Evolutionary conservation across 2,329 filamentous ascomycete species (phyloP), one percentile per base, ranked within the genome.

Genomic region (Sporothrix dimorphospora): DNA sequence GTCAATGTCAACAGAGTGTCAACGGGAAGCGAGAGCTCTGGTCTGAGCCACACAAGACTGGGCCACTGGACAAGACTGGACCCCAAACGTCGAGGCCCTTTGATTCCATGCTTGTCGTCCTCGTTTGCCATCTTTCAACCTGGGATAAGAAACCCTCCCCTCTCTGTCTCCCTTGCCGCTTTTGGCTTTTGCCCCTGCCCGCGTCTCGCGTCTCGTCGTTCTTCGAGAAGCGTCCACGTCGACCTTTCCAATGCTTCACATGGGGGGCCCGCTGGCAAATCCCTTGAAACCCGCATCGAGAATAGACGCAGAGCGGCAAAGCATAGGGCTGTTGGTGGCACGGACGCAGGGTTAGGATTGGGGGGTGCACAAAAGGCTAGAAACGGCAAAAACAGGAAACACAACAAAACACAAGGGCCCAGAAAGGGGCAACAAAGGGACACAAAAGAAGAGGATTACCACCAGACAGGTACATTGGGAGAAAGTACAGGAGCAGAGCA

Each of bases 241-340:
- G 2, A 34, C 4, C 7, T 51, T 34, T 34, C 30, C 3, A 34
- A 34, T 34, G 14, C 53, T 34, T 27, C 30, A 7, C 3, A 2
- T 65, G 59, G 59, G 59, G 59, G 59, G 59, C 27, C 59, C 59
- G 21, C 42, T 30, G 8, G 40, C n/a, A 19, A 27, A 65, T 27
- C 59, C 59, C 59, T 65, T 65, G 59, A 65, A 65, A 65, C 59
- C 59, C 38, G 59, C 38, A 45, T 65, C 38, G 38, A 42, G 59
- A 45, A 65, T 65, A 45, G 59, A 65, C 21, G 21, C 59, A 65
- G 38, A 45, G 38, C 21, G 21, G 38, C 59, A 45, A 30, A 61
- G 34, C 34, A 14, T 65, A 27, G 59, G 38, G 59, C 38, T 65
- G 59, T 65, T 65, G 59, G 59, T 27, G 38, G 59, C 12, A 65